Conservation (phyloP, 108 stramenopile genomes). For the Cyclotella cryptica region DNA sequence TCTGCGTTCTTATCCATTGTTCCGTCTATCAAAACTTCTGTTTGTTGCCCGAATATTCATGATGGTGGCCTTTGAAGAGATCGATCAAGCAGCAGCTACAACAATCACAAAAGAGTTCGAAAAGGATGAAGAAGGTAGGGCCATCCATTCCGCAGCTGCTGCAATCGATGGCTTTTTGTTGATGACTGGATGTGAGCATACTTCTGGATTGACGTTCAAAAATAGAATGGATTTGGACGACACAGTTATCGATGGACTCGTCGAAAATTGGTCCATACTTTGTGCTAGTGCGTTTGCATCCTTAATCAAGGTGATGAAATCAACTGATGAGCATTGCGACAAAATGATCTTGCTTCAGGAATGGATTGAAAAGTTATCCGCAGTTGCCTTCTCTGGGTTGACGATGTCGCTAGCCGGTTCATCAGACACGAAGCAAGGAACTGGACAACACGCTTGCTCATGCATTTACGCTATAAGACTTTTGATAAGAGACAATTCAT, state of each 20-base stretch:
- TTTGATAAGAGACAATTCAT: conserved; percentile 23
- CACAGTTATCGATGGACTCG: conserved; percentile 21
- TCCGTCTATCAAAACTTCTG: conserved; percentile 56
- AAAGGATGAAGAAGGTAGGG: conserved; percentile 47
- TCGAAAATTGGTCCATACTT: conserved; percentile 60
- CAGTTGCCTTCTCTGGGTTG: conserved; percentile 59
- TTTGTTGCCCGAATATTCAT: conserved; percentile 56
- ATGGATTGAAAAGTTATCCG: conserved; percentile 64
- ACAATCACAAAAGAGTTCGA: conserved; percentile 41
- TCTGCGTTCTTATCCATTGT: conserved; percentile 42
- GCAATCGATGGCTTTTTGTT: conserved; percentile 79
- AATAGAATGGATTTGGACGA: conserved; percentile 48
- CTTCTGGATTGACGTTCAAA: conserved; percentile 46
- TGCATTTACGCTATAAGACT: conserved; percentile 33
- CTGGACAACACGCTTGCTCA: conserved; percentile 16
- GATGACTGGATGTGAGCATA: not conserved
- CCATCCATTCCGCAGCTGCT: conserved; percentile 65
- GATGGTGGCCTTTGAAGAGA: conserved; percentile 28
- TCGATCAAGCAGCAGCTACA: conserved; percentile 34
- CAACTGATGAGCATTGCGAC: conserved; percentile 19
- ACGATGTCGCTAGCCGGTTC: conserved; percentile 24
- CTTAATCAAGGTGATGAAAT: conserved; percentile 36
- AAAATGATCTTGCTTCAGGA: conserved; percentile 24
- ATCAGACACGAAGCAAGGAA: not conserved
- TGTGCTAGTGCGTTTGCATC: conserved; percentile 47